A percentile compares a stretch with the other conserved stretches of the same genome.
Conservation (phyloP, 768 basidiomycete species). For the Psilocybe azurescens region DNA sequence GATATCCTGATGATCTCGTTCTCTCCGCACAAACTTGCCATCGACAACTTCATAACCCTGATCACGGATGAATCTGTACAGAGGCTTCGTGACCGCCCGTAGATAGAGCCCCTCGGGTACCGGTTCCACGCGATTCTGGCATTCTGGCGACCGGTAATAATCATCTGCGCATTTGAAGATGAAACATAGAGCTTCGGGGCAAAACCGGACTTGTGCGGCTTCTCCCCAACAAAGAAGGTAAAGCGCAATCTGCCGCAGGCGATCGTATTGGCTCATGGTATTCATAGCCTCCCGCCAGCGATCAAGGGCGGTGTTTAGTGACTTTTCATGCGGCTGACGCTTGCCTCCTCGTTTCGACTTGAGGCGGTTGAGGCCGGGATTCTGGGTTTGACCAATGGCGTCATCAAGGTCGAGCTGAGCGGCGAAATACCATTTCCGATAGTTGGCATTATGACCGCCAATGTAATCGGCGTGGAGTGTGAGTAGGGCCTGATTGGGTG, state of each 20-base stretch:
- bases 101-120: conserved; percentile 97
- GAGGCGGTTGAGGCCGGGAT: conserved; percentile 88
- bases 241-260: conserved; percentile 93
- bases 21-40: conserved; percentile 91
- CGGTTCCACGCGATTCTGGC: conserved; percentile 89
- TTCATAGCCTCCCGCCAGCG: conserved; percentile 98
- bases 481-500: conserved; percentile 91
- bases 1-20: conserved; percentile 91
- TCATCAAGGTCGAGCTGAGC: conserved; percentile 99
- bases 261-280: conserved; percentile 98
- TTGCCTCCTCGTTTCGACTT: conserved; percentile 65
- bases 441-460: conserved; percentile 97
- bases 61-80: conserved; percentile 96
- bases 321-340: conserved; percentile 61
- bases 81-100: conserved; percentile 86
- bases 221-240: conserved; percentile 98
- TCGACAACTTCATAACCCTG: conserved; percentile 97
- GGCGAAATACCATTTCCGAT: conserved; percentile 99
- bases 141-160: conserved; percentile 98
- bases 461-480: conserved; percentile 99
- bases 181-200: conserved; percentile 97
- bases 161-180: conserved; percentile 99
- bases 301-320: conserved; percentile 82
- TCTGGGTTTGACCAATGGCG: conserved; percentile 90
- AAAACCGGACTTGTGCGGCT: conserved; percentile 95